Conservation (phyloP, 2,329 filamentous ascomycete genomes). For the Colletotrichum kahawae region DNA sequence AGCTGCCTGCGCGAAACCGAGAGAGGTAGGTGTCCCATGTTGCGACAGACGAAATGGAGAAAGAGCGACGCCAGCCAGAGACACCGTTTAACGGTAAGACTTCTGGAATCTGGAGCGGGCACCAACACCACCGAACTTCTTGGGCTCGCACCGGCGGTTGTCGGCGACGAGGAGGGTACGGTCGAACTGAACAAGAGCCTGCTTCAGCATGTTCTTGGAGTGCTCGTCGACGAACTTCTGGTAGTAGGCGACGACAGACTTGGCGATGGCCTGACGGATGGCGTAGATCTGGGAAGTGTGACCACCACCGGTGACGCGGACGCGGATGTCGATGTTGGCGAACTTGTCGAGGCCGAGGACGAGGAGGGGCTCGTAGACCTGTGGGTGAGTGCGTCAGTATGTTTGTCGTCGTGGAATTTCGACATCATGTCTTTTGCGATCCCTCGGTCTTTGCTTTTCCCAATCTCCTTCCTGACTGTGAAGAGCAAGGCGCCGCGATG, state of each 20-base stretch:
- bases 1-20: not conserved
- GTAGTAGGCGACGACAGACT: constrained; percentile 92
- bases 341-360: constrained; percentile 98
- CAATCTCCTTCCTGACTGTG: not conserved
- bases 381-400: constrained; percentile 16
- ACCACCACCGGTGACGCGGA: constrained; percentile 95
- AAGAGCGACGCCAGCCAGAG: constrained; percentile 8
- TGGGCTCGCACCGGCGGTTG: constrained; percentile 98
- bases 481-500: not conserved
- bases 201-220: constrained; percentile 99
- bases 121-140: constrained; percentile 96
- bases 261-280: constrained; percentile 98
- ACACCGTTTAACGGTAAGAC: constrained; percentile 86
- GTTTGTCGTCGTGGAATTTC: not conserved
- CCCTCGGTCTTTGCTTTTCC: not conserved
- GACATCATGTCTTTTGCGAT: not conserved
- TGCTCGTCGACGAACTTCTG: constrained; percentile 99
- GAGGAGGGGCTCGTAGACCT: constrained; percentile 98
- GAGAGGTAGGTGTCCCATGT: not conserved
- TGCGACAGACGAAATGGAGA: not conserved
- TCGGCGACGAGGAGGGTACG: constrained; percentile 97
- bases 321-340: constrained; percentile 94
- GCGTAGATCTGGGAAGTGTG: constrained; percentile 98
- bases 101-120: constrained; percentile 98
- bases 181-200: constrained; percentile 94